phyloP scores from a whole-genome alignment of 139 green algal genomes.

The Eudorina sp. region DNA sequence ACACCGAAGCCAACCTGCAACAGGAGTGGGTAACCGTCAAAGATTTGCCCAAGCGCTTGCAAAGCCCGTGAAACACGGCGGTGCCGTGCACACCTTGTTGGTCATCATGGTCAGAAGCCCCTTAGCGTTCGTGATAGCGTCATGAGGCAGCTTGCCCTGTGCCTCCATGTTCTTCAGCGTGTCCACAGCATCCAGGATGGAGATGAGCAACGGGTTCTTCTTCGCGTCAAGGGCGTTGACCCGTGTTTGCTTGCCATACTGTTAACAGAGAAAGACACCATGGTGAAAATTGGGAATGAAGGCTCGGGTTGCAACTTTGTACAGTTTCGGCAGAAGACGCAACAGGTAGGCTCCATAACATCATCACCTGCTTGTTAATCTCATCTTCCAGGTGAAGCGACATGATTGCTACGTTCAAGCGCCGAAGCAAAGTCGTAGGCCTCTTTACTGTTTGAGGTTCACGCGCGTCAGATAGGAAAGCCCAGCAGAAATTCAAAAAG shows the following conservation, averaged over 20 bases:
- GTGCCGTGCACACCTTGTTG: constrained; percentile 69
- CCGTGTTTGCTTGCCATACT: constrained; percentile 31
- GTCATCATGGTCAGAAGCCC: constrained; percentile 67
- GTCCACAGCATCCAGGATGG: constrained; percentile 68
- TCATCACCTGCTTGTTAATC: constrained; percentile 23
- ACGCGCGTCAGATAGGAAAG: too few species aligned
- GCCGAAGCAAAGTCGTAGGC: too few species aligned
- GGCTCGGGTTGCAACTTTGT: not conserved
- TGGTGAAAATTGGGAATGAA: not conserved
- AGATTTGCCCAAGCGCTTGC: too few species aligned
- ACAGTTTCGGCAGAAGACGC: not conserved
- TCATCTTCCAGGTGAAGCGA: constrained; percentile 46
- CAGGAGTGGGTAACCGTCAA: too few species aligned
- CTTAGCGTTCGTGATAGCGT: constrained; percentile 50
- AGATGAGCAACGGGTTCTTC: constrained; percentile 68
- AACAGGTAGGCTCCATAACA: not conserved
- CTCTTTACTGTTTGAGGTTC: not conserved
- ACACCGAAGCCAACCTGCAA: constrained; percentile 71
- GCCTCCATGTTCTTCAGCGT: constrained; percentile 60
- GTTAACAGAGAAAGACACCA: not conserved
- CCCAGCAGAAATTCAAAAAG: too few species aligned
- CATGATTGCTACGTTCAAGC: not conserved
- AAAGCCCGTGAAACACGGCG: too few species aligned
- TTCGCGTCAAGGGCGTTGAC: constrained; percentile 50
- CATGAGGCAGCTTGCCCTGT: constrained; percentile 51